Evolutionary conservation across 306 rosid species (phyloP), one percentile per base, ranked within the genome.

Genomic region (Sesbania bispinosa): DNA sequence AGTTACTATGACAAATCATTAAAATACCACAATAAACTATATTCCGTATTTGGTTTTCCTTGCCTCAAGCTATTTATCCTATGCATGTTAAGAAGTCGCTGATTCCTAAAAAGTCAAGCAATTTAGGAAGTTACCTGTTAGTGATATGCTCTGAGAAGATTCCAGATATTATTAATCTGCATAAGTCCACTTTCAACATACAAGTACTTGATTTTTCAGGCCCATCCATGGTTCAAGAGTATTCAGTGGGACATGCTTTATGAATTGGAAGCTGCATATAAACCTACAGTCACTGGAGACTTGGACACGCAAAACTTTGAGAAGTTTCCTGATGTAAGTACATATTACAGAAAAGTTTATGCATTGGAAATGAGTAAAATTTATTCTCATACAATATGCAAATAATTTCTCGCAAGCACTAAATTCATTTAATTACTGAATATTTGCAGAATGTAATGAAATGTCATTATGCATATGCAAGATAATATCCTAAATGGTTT

Each of bases 291-390:
- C 60, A 77, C 64, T 36, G 96, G 99, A 75, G 99, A 91, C 69
- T 80, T 85, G 80, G 99, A 95, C 86, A 95, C 99, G 5, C 99
- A 91, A 80, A 95, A 95, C 79, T 95, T 95, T 9, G 99, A 95
- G 72, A 95, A 95, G 85, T 95, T 95, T 82, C 96, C 96, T 30
- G 97, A 95, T 38, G 99, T 95, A 84, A 88, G 99, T 78, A 76
- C 23, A 14, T 33, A 36, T 63, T 67, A 9, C 52, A 48, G 20
- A 16, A 52, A 47, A 67, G 42, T 39, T 18, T 50, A 43, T 83
- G 61, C 42, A 41, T 67, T 35, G 23, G 50, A 59, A 75, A 57
- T 66, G 19, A n/a, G 9, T 52, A 59, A 68, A 67, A 35, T 48
- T 67, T 66, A 11, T 70, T 16, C 1, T n/a, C n/a, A n/a, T n/a